Conservation (phyloP, 75 land plant genomes). For the Cryptomeria japonica region DNA sequence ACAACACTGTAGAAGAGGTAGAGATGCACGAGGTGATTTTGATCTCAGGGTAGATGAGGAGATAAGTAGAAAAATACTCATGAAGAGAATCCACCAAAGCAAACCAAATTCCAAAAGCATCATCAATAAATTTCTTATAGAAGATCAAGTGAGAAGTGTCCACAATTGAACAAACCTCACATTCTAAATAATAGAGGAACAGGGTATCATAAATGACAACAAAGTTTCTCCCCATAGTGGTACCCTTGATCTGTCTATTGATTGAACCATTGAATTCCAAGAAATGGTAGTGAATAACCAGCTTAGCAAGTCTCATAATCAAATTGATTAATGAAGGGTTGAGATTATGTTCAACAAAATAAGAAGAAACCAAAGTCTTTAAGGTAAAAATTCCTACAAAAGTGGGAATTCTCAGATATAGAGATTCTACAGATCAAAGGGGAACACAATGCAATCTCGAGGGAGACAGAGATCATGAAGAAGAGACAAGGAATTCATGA, state of each 20-base stretch:
- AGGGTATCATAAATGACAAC: neutral
- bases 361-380: too few relatives aligned
- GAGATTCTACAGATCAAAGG: too few relatives aligned
- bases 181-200: neutral
- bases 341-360: neutral
- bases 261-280: neutral
- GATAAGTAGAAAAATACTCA: neutral
- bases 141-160: neutral
- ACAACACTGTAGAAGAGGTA: neutral
- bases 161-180: neutral
- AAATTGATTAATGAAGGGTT: neutral
- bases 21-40: neutral
- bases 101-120: neutral
- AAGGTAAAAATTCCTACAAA: too few relatives aligned
- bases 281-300: neutral
- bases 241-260: neutral
- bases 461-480: too few relatives aligned
- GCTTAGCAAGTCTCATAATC: neutral
- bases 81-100: neutral
- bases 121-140: slow-evolving; percentile 1
- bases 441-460: too few relatives aligned
- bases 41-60: neutral
- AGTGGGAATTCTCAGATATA: neutral
- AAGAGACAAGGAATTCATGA: too few relatives aligned
- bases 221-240: neutral